These are phyloP conservation scores for Stentor coeruleus DNA, from an alignment of 73 alveolate species.

Conservation along the genomic window DNA sequence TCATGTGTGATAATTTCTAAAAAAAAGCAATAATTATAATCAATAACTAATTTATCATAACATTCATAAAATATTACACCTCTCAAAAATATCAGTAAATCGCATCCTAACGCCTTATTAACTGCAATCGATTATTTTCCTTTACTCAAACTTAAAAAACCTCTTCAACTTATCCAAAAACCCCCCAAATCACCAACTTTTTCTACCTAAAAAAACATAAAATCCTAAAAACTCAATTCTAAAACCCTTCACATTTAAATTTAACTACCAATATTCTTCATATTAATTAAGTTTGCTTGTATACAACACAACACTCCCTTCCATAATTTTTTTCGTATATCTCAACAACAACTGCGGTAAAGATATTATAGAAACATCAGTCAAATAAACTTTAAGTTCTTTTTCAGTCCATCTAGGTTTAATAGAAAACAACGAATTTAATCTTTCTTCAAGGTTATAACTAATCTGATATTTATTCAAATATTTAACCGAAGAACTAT, in stretches of 20 bases:
- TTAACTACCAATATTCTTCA: too few relatives aligned
- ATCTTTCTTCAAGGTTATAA: background rate
- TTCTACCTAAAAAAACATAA: too few relatives aligned
- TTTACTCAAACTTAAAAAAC: background rate
- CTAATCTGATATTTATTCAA: background rate
- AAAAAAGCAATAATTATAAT: too few relatives aligned
- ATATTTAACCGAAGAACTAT: background rate
- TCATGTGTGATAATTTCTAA: too few relatives aligned
- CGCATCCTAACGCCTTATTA: too few relatives aligned
- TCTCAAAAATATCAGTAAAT: too few relatives aligned
- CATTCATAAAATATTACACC: too few relatives aligned
- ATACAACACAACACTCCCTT: background rate
- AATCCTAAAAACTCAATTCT: too few relatives aligned
- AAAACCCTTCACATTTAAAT: too few relatives aligned
- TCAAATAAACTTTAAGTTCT: background rate
- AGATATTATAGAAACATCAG: background rate
- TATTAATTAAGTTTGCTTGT: background rate
- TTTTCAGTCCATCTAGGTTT: conserved; percentile 13
- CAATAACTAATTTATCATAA: too few relatives aligned
- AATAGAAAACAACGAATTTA: background rate
- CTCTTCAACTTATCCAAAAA: background rate
- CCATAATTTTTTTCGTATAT: conserved; percentile 10
- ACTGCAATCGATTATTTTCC: background rate
- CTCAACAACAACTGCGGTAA: background rate
- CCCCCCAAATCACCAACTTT: background rate